Conservation (phyloP, 108 stramenopile genomes). For the Cylindrotheca fusiformis region DNA sequence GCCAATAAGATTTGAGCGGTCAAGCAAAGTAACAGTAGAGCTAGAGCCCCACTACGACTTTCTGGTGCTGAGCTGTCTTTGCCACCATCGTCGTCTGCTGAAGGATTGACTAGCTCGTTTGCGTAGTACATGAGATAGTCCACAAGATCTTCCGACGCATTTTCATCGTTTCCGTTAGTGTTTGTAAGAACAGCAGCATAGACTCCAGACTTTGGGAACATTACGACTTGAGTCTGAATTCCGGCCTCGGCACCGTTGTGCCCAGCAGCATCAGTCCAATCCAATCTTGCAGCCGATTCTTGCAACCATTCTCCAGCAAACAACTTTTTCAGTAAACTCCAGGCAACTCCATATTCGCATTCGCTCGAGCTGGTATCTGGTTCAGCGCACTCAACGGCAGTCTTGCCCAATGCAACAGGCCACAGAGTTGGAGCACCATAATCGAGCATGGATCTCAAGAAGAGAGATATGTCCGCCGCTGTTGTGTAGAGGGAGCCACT, state of each 20-base stretch:
- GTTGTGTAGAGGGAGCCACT: slow-evolving; percentile 18
- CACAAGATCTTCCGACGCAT: slow-evolving; percentile 6
- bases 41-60: background rate
- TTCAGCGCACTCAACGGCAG: slow-evolving; percentile 11
- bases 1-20: too few relatives aligned
- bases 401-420: slow-evolving; percentile 1
- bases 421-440: slow-evolving; percentile 19
- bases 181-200: slow-evolving; percentile 21
- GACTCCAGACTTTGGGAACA: slow-evolving; percentile 19
- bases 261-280: slow-evolving; percentile 17
- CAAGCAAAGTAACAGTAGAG: background rate
- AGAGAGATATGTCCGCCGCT: slow-evolving; percentile 13
- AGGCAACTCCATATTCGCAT: slow-evolving; percentile 15
- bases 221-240: slow-evolving; percentile 13
- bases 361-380: background rate
- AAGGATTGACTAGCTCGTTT: background rate
- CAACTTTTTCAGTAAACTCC: background rate
- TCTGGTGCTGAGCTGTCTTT: background rate
- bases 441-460: slow-evolving; percentile 7
- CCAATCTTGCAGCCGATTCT: background rate
- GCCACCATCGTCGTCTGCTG: background rate
- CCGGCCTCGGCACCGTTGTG: slow-evolving; percentile 21
- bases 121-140: background rate
- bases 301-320: background rate
- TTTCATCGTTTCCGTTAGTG: slow-evolving; percentile 12